Percentiles rank a stretch among this genome's conserved stretches.
These are phyloP conservation scores for Sarocladium strictum DNA, from an alignment of 2,329 filamentous ascomycete species.

Conservation along the genomic window DNA sequence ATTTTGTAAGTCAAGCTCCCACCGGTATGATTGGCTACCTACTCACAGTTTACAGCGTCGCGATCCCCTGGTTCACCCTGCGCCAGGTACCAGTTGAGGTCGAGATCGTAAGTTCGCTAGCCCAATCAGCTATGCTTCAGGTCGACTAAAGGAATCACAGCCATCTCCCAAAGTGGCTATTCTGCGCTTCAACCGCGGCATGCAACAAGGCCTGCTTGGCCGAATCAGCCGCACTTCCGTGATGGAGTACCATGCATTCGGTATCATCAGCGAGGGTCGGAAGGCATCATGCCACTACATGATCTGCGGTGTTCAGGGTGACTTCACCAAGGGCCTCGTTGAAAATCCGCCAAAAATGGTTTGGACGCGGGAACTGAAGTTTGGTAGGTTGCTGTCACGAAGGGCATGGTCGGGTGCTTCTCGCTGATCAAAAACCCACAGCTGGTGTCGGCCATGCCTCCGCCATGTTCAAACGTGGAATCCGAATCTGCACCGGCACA, in stretches of 20 bases:
- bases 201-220: slow-evolving; percentile 35
- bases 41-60: slow-evolving; percentile 24
- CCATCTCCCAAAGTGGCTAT: slow-evolving; percentile 35
- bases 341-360: slow-evolving; percentile 31
- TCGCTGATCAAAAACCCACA: slow-evolving; percentile 13
- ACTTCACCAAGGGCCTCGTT: slow-evolving; percentile 34
- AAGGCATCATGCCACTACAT: slow-evolving; percentile 31
- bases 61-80: slow-evolving; percentile 34
- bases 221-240: slow-evolving; percentile 34
- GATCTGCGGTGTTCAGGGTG: slow-evolving; percentile 36
- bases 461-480: slow-evolving; percentile 35
- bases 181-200: slow-evolving; percentile 31
- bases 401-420: neutral
- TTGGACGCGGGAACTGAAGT: slow-evolving; percentile 35
- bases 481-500: slow-evolving; percentile 34
- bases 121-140: neutral
- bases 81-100: slow-evolving; percentile 32
- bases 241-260: slow-evolving; percentile 38
- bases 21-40: neutral
- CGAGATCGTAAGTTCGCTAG: slow-evolving; percentile 26
- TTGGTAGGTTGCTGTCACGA: slow-evolving; percentile 22
- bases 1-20: slow-evolving; percentile 24
- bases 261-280: slow-evolving; percentile 33
- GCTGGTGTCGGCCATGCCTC: slow-evolving; percentile 36
- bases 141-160: slow-evolving; percentile 14